Conservation (phyloP, 75 land plant genomes). For the Cunninghamia lanceolata region DNA sequence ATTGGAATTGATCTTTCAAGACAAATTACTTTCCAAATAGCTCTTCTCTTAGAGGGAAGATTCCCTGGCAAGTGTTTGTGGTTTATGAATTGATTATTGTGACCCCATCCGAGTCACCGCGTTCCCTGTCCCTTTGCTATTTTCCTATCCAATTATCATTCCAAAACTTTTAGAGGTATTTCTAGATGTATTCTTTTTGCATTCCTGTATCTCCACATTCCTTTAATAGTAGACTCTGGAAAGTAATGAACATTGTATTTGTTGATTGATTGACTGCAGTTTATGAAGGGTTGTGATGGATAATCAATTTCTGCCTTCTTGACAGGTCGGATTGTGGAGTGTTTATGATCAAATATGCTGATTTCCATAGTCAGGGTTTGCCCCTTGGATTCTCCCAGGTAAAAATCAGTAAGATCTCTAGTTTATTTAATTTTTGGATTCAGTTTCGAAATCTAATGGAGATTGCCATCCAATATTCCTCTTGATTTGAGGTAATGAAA, state of each 20-base stretch:
- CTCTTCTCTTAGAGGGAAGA: background rate
- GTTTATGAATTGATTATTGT: background rate
- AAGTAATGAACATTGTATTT: background rate
- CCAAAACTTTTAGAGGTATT: background rate
- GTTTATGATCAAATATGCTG: conserved; percentile 96
- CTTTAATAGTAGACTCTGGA: background rate
- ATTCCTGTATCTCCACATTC: background rate
- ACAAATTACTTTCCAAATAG: background rate
- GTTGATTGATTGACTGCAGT: background rate
- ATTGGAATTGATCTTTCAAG: background rate
- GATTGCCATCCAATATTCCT: background rate
- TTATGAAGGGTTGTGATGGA: background rate
- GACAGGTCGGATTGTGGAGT: conserved; percentile 92
- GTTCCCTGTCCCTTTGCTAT: background rate
- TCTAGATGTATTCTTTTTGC: background rate
- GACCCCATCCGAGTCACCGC: too few species aligned
- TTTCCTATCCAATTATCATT: background rate
- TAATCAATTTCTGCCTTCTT: background rate
- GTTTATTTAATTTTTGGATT: background rate
- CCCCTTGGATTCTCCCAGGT: conserved; percentile 76
- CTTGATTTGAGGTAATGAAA: conserved; percentile 4
- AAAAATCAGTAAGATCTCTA: background rate
- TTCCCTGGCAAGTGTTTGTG: background rate
- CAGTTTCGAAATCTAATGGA: background rate
- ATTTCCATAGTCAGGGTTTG: conserved; percentile 80